These are phyloP conservation scores for Plasmodium knowlesi DNA, from an alignment of 169 alveolate species.

Conservation along the genomic window DNA sequence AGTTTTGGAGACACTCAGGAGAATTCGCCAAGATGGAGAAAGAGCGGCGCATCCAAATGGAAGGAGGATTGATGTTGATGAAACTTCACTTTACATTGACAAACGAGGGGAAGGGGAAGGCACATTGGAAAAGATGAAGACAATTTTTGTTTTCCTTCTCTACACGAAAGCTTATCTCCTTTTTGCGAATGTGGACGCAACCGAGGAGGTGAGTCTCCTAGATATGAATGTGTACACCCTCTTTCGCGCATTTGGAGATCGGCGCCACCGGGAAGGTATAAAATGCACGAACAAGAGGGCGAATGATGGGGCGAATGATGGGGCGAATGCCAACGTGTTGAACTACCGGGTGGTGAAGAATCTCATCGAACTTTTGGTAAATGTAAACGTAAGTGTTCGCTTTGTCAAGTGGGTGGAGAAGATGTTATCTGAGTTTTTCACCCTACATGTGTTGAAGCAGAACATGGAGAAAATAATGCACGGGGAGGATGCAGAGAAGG, in stretches of 20 bases:
- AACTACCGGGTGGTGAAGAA: conserved; percentile 20
- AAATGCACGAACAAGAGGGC: no score
- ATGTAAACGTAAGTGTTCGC: neutral
- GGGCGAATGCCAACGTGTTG: neutral
- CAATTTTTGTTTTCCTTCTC: conserved; percentile 14
- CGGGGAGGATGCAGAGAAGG: neutral
- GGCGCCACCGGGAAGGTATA: no score
- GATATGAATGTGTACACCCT: neutral
- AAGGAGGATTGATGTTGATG: neutral
- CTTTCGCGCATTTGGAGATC: neutral
- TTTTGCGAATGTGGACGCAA: neutral
- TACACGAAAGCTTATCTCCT: conserved; percentile 38
- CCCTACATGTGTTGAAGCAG: conserved; percentile 6
- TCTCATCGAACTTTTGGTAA: neutral
- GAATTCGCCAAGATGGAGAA: neutral
- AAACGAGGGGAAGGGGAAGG: neutral
- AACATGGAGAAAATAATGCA: conserved; percentile 2
- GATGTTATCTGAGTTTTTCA: conserved; percentile 35
- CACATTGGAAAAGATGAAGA: conserved; percentile 7
- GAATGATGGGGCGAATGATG: neutral
- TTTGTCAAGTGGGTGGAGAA: conserved; percentile 40
- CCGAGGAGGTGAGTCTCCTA: neutral
- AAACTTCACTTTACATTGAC: neutral
- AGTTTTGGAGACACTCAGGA: neutral
- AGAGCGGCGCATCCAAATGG: neutral